Conservation (phyloP, 202 grass and related monocot genomes). For the Alloteropsis angusta region DNA sequence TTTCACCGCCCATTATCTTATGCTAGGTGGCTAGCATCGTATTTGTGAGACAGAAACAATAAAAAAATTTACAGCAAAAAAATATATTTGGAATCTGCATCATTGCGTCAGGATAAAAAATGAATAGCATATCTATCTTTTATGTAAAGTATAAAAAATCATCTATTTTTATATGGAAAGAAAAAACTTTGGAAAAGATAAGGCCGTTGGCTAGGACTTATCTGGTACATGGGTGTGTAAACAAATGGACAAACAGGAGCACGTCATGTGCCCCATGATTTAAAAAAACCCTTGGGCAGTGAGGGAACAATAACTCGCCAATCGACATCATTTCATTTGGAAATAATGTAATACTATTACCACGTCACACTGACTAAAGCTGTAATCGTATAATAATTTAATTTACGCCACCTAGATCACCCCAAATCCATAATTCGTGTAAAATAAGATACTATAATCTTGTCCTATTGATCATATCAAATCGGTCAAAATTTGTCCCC, state of each 20-base stretch:
- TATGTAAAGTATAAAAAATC: neutral
- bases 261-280: neutral
- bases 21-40: neutral
- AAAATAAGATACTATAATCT: constrained; percentile 16
- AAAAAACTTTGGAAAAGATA: neutral
- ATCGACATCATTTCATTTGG: neutral
- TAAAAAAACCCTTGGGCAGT: neutral
- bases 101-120: neutral
- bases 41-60: neutral
- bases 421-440: constrained; percentile 13
- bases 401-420: constrained; percentile 12
- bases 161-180: neutral
- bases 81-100: neutral
- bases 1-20: neutral
- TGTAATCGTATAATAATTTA: neutral
- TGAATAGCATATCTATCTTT: neutral
- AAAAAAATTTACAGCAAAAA: neutral
- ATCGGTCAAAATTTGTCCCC: constrained; percentile 25
- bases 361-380: constrained; percentile 1
- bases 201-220: neutral
- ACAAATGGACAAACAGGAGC: constrained; percentile 10
- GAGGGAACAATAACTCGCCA: neutral
- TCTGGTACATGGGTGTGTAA: neutral
- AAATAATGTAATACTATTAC: neutral
- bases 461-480: constrained; percentile 29